A percentile compares a stretch with the other conserved stretches of the same genome.
Evolutionary conservation across 371 early-diverging fungal species (phyloP).

Genomic region (Umbelopsis sp.): DNA sequence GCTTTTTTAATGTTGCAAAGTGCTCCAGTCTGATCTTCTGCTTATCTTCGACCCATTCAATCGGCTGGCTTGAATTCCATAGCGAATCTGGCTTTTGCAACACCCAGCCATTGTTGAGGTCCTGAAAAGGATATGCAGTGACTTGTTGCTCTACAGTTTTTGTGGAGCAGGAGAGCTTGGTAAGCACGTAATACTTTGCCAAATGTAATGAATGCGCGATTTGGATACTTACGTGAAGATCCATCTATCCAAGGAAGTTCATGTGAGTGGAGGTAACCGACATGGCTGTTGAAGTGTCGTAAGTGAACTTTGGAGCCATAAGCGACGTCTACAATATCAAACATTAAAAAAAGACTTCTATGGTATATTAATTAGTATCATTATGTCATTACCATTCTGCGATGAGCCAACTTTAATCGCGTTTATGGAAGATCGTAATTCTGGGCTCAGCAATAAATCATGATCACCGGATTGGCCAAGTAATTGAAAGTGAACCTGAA

Average conservation of each 20-base stretch:
- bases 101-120: conserved; percentile 88
- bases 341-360: neutral
- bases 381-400: conserved; percentile 33
- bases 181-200: neutral
- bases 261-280: conserved; percentile 91
- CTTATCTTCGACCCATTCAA: conserved; percentile 59
- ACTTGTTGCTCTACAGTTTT: conserved; percentile 83
- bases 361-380: conserved; percentile 32
- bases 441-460: conserved; percentile 78
- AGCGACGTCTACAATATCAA: conserved; percentile 62
- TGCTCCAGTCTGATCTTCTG: conserved; percentile 83
- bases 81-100: conserved; percentile 50
- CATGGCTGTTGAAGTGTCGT: conserved; percentile 70
- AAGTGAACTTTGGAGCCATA: conserved; percentile 82
- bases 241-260: conserved; percentile 75
- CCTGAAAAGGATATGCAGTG: conserved; percentile 87
- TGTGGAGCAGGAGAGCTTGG: neutral
- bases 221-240: conserved; percentile 63
- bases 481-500: conserved; percentile 82
- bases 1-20: conserved; percentile 62
- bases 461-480: conserved; percentile 73
- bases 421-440: conserved; percentile 55
- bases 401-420: conserved; percentile 4
- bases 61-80: conserved; percentile 35
- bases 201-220: neutral